Conservation (phyloP, 108 stramenopile genomes). For the Fragilaria crotonensis region DNA sequence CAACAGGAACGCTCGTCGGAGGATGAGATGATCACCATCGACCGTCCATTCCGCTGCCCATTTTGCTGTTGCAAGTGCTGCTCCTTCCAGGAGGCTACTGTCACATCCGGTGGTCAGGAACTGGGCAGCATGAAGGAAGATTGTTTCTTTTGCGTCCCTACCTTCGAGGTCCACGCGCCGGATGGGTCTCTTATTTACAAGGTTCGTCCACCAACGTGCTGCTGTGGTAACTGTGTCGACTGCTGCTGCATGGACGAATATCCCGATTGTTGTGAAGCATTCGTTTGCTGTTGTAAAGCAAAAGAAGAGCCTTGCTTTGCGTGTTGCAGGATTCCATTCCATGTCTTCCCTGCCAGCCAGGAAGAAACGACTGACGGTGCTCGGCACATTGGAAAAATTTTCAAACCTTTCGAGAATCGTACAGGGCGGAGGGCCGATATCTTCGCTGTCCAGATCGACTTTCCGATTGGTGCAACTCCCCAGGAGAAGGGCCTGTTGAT, state of each 20-base stretch:
- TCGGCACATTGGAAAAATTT: conserved; percentile 39
- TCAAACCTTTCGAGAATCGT: conserved; percentile 40
- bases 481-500: conserved; percentile 56
- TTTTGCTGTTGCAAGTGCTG: background rate
- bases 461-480: conserved; percentile 41
- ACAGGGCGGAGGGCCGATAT: conserved; percentile 47
- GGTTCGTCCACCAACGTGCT: conserved; percentile 74
- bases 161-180: conserved; percentile 39
- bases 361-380: conserved; percentile 42
- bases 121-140: conserved; percentile 50
- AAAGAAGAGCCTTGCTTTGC: conserved; percentile 61
- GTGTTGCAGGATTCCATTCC: conserved; percentile 66
- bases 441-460: conserved; percentile 45
- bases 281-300: no score
- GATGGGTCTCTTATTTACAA: conserved; percentile 26
- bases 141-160: conserved; percentile 54
- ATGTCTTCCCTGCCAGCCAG: conserved; percentile 42
- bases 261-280: no score
- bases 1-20: conserved; percentile 18
- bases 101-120: conserved; percentile 23
- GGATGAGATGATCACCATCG: no score
- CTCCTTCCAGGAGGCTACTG: no score
- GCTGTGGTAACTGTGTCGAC: conserved; percentile 54
- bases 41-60: background rate
- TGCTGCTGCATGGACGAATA: no score